phyloP scores from a whole-genome alignment of 2,329 filamentous ascomycete species.

The Aspergillus quadricinctus region DNA sequence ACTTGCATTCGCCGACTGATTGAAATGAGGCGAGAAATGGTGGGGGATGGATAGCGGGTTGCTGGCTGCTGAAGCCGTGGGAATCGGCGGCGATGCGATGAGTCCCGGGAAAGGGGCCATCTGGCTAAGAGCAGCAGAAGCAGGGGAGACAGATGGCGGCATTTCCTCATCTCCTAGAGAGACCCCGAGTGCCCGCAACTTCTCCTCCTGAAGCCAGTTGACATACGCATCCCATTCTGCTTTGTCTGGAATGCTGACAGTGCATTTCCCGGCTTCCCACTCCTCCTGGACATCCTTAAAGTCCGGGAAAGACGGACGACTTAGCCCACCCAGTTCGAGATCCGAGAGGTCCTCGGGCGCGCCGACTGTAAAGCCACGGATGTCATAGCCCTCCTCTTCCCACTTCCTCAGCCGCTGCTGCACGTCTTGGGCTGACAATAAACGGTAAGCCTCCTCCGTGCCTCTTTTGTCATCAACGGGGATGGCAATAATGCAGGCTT shows the following conservation, averaged over 20 bases:
- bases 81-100: slow-evolving; percentile 78
- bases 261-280: slow-evolving; percentile 26
- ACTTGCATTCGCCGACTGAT: slow-evolving; percentile 58
- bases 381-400: slow-evolving; percentile 42
- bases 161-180: slow-evolving; percentile 72
- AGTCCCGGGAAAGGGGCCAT: slow-evolving; percentile 70
- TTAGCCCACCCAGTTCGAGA: slow-evolving; percentile 37
- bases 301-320: slow-evolving; percentile 42
- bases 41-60: slow-evolving; percentile 58
- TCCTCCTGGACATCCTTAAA: slow-evolving; percentile 35
- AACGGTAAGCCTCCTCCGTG: slow-evolving; percentile 35
- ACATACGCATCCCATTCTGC: slow-evolving; percentile 73
- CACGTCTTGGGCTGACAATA: slow-evolving; percentile 39
- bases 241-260: slow-evolving; percentile 42
- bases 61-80: slow-evolving; percentile 72
- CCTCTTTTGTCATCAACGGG: slow-evolving; percentile 66
- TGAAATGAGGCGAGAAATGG: slow-evolving; percentile 60
- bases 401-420: slow-evolving; percentile 37
- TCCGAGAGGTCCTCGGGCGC: slow-evolving; percentile 23
- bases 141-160: slow-evolving; percentile 63
- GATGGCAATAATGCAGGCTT: slow-evolving; percentile 66
- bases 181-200: slow-evolving; percentile 85
- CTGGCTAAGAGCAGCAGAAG: slow-evolving; percentile 59
- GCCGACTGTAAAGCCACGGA: slow-evolving; percentile 37
- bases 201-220: slow-evolving; percentile 79